phyloP scores from a whole-genome alignment of 345 rosid species.

The Arabidopsis arenosa region DNA sequence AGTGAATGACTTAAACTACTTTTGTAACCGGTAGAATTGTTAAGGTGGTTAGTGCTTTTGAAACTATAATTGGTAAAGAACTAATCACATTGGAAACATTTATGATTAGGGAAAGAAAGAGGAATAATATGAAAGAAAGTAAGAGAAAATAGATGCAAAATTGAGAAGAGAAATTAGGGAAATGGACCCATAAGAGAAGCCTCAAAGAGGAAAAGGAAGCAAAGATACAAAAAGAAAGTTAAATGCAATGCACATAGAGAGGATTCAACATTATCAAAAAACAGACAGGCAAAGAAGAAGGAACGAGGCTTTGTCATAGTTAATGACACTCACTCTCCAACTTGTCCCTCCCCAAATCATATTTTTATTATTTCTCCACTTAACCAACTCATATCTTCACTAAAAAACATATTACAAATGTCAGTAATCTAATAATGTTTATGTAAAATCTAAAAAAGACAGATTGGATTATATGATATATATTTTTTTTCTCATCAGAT shows the following conservation, averaged over 20 bases:
- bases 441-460: constrained; percentile 36
- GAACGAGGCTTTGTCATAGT: constrained; percentile 45
- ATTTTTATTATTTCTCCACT: not conserved
- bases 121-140: constrained; percentile 36
- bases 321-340: constrained; percentile 43
- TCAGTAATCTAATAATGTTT: constrained; percentile 38
- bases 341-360: constrained; percentile 33
- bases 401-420: constrained; percentile 30
- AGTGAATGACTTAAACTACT: not conserved
- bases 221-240: constrained; percentile 27
- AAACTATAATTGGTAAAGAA: not conserved
- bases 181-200: constrained; percentile 34
- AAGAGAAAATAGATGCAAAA: constrained; percentile 30
- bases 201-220: constrained; percentile 29
- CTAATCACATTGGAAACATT: constrained; percentile 7
- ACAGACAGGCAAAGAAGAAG: constrained; percentile 39
- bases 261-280: constrained; percentile 37
- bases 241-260: constrained; percentile 38
- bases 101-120: constrained; percentile 14
- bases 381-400: constrained; percentile 29
- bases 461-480: constrained; percentile 33
- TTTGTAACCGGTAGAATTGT: not conserved
- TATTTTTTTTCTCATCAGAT: not conserved
- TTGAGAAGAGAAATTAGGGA: constrained; percentile 2
- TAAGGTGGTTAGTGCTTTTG: no score